Base-by-base conservation (phyloP, 768 basidiomycete genomes). In the Mycena floridula region DNA sequence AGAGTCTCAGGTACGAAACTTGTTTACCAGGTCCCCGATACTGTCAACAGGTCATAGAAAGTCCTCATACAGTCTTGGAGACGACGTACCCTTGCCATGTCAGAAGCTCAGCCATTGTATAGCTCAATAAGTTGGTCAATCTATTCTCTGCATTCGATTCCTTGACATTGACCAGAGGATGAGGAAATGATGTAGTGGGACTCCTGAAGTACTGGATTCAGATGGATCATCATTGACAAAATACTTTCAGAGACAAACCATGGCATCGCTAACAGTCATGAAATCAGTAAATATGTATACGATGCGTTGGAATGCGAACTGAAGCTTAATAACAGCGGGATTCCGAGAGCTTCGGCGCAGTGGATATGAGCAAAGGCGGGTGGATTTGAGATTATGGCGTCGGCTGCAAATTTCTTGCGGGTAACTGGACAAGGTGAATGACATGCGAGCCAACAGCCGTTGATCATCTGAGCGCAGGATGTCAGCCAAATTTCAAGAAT, bases 321-420 rank as follows among this genome's bases (percentile, higher is more conserved):
- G 56, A 82, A 81, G 40, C 70, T 74, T 50, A 81, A 56, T 30
- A 75, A 62, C 7, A 81, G 57, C 3, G 78, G 79, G 21, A 81
- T 66, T 1, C 80, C 80, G 3, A 82, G 57, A 6, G 79, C 79
- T 54, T 84, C 80, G 1, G 81, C 81, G 41, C 81, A 76, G 47
- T 82, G 81, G 4, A 81, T 59, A 60, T 82, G 80, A 1, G 76
- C 81, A 49, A 84, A 84, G 4, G 77, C 68, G 1, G 82, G 82
- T 15, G 82, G 82, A 55, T 84, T 84, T 25, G 75, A 74, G 39
- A 84, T 81, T 35, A 84, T 79, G 0, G 80, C 79, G 52, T 84
- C 80, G 2, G 76, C 78, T 1, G 68, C 75, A 49, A 82, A 82
- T 3, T 71, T 49, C 16, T 58, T 58, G 1, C 73, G 69, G 2